Evolutionary conservation across 345 rosid genomes (phyloP).

Genomic region (Brassica carinata): DNA sequence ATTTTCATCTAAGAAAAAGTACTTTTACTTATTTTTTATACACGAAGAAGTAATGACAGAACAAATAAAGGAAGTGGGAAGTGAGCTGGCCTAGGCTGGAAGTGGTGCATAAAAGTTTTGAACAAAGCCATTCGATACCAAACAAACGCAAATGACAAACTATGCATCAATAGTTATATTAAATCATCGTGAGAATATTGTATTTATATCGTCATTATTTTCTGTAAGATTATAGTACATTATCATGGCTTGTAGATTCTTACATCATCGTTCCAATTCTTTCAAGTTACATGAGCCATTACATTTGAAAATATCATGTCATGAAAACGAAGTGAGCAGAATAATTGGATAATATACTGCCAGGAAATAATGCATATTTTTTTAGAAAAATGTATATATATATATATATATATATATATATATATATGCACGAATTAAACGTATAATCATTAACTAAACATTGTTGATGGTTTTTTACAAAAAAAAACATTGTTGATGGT

Average conservation of each 20-base stretch:
- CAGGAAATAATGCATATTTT: no score
- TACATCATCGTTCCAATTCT: conserved; percentile 4
- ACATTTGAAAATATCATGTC: background rate
- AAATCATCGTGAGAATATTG: background rate
- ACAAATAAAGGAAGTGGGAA: conserved; percentile 19
- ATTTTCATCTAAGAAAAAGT: background rate
- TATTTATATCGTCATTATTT: background rate
- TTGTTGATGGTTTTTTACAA: background rate
- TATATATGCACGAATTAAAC: background rate
- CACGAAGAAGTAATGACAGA: background rate
- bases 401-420: background rate
- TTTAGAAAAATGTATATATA: no score
- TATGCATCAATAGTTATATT: background rate
- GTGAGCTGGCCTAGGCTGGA: conserved; percentile 31
- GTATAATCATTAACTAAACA: background rate
- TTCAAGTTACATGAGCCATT: background rate
- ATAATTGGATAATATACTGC: no score
- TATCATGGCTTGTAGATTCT: conserved; percentile 20
- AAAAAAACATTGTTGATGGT: background rate
- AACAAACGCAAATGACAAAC: conserved; percentile 37
- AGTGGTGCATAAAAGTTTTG: conserved; percentile 21
- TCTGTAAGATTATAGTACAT: background rate
- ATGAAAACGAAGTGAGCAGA: background rate
- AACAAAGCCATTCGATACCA: conserved; percentile 35
- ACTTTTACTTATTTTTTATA: background rate